These are phyloP conservation scores for Chamaenerion angustifolium DNA, from an alignment of 345 rosid genomes.

Conservation along the genomic window DNA sequence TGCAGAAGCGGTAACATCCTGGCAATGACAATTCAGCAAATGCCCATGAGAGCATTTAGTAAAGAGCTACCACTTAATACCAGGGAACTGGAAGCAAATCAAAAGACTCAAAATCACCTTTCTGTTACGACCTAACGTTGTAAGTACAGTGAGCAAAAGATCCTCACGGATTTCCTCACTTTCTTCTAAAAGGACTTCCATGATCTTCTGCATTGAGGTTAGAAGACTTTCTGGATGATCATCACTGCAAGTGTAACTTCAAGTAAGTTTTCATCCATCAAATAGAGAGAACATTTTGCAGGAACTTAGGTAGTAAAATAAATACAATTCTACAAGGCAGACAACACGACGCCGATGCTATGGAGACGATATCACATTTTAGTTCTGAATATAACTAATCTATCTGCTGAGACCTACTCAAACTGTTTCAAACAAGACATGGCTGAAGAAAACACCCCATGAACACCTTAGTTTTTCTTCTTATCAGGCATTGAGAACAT, in stretches of 20 bases:
- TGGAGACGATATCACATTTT: no score
- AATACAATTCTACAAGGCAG: no score
- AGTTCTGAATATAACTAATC: no score
- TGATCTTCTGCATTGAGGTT: conserved; percentile 82
- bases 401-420: no score
- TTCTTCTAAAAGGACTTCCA: conserved; percentile 76
- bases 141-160: conserved; percentile 53
- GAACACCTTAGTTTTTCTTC: no score
- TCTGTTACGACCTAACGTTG: conserved; percentile 61
- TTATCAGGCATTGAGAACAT: no score
- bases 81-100: neutral
- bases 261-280: conserved; percentile 7
- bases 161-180: conserved; percentile 86
- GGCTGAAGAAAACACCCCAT: no score
- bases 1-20: conserved; percentile 56
- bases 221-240: conserved; percentile 83
- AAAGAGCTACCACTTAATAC: neutral
- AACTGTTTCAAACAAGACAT: no score
- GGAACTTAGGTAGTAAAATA: no score
- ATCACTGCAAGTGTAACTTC: conserved; percentile 46
- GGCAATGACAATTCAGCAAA: conserved; percentile 4
- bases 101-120: conserved; percentile 31
- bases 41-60: neutral
- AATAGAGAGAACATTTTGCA: neutral
- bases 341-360: no score